Evolutionary conservation across 2,329 filamentous ascomycete species (phyloP).

Genomic region (Neonectria sp.): DNA sequence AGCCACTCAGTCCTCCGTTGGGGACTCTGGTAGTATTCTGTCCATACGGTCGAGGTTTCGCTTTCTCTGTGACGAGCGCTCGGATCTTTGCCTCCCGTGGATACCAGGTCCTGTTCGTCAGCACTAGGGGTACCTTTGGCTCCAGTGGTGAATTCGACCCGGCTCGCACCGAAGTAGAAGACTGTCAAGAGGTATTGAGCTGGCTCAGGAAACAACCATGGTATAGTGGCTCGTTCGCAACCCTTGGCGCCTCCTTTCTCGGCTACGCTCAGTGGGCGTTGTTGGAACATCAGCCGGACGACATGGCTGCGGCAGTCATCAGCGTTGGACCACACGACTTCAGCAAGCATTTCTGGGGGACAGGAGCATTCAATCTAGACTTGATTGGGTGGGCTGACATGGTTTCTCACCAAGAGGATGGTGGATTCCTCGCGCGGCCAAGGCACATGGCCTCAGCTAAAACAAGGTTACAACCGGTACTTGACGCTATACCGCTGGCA

Average conservation of each 20-base stretch:
- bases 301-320: neutral
- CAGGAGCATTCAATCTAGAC: neutral
- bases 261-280: neutral
- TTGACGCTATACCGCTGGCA: neutral
- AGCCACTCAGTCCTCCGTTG: neutral
- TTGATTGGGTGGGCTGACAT: slow-evolving; percentile 1
- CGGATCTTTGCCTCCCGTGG: neutral
- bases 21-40: neutral
- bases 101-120: neutral
- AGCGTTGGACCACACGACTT: neutral
- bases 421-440: neutral
- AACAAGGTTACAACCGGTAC: neutral
- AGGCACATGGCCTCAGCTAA: neutral
- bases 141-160: neutral
- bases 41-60: neutral
- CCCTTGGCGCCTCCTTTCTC: neutral
- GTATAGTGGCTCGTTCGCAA: neutral
- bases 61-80: neutral
- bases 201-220: neutral
- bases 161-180: neutral
- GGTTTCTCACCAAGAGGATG: neutral
- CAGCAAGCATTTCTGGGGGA: neutral
- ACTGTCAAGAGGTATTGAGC: neutral
- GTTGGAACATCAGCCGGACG: neutral
- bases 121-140: neutral